phyloP scores from a whole-genome alignment of 2,329 filamentous ascomycete genomes.

The Calonectria montana region DNA sequence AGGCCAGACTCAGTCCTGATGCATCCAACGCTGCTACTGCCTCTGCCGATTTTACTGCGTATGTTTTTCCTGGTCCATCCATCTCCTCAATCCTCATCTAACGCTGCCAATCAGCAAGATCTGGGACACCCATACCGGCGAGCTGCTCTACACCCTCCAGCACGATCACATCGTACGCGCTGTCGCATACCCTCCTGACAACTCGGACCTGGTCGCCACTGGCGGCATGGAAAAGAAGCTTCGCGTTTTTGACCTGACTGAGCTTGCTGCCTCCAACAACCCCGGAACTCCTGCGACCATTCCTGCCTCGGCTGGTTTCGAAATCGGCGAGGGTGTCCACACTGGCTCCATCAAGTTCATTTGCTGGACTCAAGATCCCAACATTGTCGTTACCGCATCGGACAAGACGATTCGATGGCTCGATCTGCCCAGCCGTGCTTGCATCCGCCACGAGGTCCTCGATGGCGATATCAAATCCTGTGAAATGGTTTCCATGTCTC shows the following conservation, averaged over 20 bases:
- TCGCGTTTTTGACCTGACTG: slow-evolving; percentile 88
- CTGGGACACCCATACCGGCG: slow-evolving; percentile 96
- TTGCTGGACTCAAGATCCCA: slow-evolving; percentile 90
- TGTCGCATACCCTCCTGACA: slow-evolving; percentile 87
- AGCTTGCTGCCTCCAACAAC: slow-evolving; percentile 57
- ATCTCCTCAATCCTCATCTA: slow-evolving; percentile 15
- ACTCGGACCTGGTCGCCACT: slow-evolving; percentile 87
- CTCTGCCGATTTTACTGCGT: slow-evolving; percentile 96
- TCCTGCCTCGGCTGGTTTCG: slow-evolving; percentile 75
- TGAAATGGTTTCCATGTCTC: slow-evolving; percentile 81
- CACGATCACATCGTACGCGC: slow-evolving; percentile 97
- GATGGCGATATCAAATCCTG: slow-evolving; percentile 92
- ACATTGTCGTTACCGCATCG: slow-evolving; percentile 89
- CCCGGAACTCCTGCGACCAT: slow-evolving; percentile 58
- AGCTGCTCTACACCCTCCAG: slow-evolving; percentile 85
- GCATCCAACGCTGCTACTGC: slow-evolving; percentile 90
- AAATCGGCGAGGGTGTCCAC: slow-evolving; percentile 88
- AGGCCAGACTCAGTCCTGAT: slow-evolving; percentile 89
- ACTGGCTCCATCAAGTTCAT: slow-evolving; percentile 94
- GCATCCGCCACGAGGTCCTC: slow-evolving; percentile 81
- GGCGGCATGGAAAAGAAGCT: slow-evolving; percentile 97
- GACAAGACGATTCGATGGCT: slow-evolving; percentile 97
- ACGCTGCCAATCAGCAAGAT: slow-evolving; percentile 76
- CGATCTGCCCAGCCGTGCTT: slow-evolving; percentile 81
- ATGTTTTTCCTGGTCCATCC: slow-evolving; percentile 49